Base-by-base conservation (phyloP, 164 flowering plant species). In the Dillenia suffruticosa region DNA sequence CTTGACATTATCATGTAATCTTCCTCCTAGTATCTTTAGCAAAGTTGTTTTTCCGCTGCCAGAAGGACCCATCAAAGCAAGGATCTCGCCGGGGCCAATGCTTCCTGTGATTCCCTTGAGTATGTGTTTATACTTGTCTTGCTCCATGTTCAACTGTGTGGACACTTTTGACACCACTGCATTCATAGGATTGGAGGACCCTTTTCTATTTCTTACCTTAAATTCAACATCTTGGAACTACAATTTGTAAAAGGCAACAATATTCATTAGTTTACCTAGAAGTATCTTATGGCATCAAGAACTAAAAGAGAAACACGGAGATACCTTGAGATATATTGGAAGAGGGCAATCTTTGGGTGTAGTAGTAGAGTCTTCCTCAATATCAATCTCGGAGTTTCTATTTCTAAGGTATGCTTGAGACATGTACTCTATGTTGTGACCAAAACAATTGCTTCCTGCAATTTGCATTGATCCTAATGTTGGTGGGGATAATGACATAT, bases 21-120 rank as follows among this genome's bases (percentile, higher is more conserved):
- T 79, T 26, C 97, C 98, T 4, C 96, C 96, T 5, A 94, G 63
- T 45, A 87, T 77, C 76, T 85, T 87, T 52, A 91, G 74, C 48
- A 91, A 72, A 15, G 98, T 94, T 46, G 98, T 91, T 61, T 94
- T 94, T 10, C 98, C 99, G 68, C 99, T 92, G 8, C 99, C 99
- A 12, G 99, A 95, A 69, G 99, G 97, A 55, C 99, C 99, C 99
- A 95, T 95, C 60, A 95, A 70, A 45, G 97, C 97, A 59, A 95
- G 90, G 47, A 92, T 81, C 63, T 95, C 87, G 5, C 97, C 97
- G 3, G 99, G 96, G 52, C 88, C 84, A 17, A 87, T 70, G 71
- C 97, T 88, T 59, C 97, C 99, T 17, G 97, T 90, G 49, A 95
- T 78, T 15, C 96, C 97, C 59, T 78, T 88, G 64, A 92, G 60